Conservation (phyloP, 805 yeast species). For the Saccharomycopsis babjevae region DNA sequence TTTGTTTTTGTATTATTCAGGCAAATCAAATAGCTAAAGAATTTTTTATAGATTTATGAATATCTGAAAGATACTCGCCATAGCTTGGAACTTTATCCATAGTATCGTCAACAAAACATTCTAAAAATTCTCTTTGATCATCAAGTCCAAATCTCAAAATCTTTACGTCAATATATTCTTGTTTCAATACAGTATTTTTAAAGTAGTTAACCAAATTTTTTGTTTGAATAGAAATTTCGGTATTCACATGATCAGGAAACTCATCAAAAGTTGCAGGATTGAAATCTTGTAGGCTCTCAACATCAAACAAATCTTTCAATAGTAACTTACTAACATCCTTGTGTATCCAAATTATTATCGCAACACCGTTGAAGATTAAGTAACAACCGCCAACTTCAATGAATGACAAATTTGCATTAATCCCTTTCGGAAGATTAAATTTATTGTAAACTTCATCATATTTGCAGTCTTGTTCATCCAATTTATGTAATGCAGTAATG, state of each 20-base stretch:
- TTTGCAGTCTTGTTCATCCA: slow-evolving; percentile 48
- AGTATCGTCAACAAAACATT: slow-evolving; percentile 66
- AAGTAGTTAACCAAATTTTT: slow-evolving; percentile 52
- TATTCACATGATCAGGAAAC: slow-evolving; percentile 54
- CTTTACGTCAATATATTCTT: slow-evolving; percentile 39
- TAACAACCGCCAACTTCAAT: slow-evolving; percentile 65
- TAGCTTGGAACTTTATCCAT: slow-evolving; percentile 46
- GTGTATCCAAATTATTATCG: slow-evolving; percentile 56
- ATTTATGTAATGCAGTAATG: slow-evolving; percentile 58
- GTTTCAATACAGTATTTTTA: slow-evolving; percentile 28
- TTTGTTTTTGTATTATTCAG: background rate
- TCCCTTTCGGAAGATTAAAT: slow-evolving; percentile 36
- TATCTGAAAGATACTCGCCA: slow-evolving; percentile 52
- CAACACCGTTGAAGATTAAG: slow-evolving; percentile 59
- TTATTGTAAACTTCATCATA: slow-evolving; percentile 28
- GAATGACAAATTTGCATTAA: slow-evolving; percentile 33
- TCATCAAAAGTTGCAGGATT: slow-evolving; percentile 29
- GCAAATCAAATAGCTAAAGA: background rate
- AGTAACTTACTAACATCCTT: slow-evolving; percentile 56
- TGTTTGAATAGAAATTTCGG: slow-evolving; percentile 59
- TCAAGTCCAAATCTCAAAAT: slow-evolving; percentile 59
- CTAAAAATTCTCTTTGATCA: slow-evolving; percentile 42
- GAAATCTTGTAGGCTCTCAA: slow-evolving; percentile 27
- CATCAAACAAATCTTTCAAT: slow-evolving; percentile 67
- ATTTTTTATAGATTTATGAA: slow-evolving; percentile 50